Conservation (phyloP, 75 land plant species). For the Pinus albicaulis region DNA sequence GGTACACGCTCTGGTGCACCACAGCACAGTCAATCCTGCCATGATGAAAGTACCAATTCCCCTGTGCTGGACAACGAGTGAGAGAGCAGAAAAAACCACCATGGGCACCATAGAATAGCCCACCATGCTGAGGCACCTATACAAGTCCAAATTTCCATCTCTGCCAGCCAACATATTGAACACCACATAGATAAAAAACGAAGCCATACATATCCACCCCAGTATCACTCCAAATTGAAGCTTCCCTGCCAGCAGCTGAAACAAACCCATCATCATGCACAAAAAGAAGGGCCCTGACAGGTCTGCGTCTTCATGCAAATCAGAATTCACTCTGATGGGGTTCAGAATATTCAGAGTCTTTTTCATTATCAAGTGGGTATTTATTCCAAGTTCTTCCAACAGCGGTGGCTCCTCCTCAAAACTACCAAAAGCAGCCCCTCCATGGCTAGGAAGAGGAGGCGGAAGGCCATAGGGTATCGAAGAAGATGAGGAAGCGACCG, state of each 20-base stretch:
- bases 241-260: constrained; percentile 91
- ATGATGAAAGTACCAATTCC: constrained; percentile 46
- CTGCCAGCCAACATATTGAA: constrained; percentile 92
- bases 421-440: constrained; percentile 1
- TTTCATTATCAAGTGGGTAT: constrained; percentile 71
- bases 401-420: constrained; percentile 96
- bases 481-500: constrained; percentile 41
- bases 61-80: constrained; percentile 71
- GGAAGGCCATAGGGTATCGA: too few species aligned
- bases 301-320: constrained; percentile 89
- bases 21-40: constrained; percentile 65
- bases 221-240: constrained; percentile 85
- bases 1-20: constrained; percentile 89
- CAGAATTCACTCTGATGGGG: constrained; percentile 55
- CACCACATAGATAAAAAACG: constrained; percentile 78
- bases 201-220: constrained; percentile 90
- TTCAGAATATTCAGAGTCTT: constrained; percentile 78
- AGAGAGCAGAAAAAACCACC: constrained; percentile 75
- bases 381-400: constrained; percentile 90
- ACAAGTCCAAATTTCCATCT: constrained; percentile 79
- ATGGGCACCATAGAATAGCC: constrained; percentile 93
- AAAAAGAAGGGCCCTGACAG: constrained; percentile 85
- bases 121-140: constrained; percentile 80
- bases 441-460: neutral
- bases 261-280: constrained; percentile 76